Evolutionary conservation across 2,329 filamentous ascomycete species (phyloP).

Genomic region (Diaporthe destruens): DNA sequence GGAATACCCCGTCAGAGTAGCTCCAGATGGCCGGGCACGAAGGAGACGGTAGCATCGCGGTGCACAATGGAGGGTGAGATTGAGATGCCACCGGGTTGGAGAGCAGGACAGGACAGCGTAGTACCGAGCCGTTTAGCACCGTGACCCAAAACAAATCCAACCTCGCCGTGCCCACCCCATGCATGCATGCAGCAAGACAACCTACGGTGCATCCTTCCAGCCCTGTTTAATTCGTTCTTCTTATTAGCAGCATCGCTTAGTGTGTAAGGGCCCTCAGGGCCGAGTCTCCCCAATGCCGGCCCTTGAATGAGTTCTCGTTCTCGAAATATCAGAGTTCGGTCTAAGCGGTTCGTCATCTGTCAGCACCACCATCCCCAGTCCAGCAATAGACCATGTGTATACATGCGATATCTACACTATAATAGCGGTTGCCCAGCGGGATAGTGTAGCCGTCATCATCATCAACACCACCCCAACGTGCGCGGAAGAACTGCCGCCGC

Average conservation of each 20-base stretch:
- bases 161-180: neutral
- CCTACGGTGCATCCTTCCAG: neutral
- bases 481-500: slow-evolving; percentile 20
- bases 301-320: slow-evolving; percentile 7
- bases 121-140: slow-evolving; percentile 24
- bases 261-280: neutral
- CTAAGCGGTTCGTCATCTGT: neutral
- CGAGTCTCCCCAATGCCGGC: slow-evolving; percentile 1
- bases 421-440: neutral
- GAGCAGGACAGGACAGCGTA: neutral
- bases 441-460: slow-evolving; percentile 26
- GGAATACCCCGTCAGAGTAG: slow-evolving; percentile 14
- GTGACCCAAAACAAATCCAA: slow-evolving; percentile 2
- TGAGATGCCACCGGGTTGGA: slow-evolving; percentile 14
- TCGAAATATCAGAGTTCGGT: neutral
- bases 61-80: slow-evolving; percentile 16
- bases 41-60: too few species aligned
- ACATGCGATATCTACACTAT: neutral
- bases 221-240: neutral
- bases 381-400: neutral
- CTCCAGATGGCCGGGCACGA: too few species aligned
- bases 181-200: neutral
- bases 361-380: neutral
- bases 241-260: neutral
- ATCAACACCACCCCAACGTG: slow-evolving; percentile 8